Evolutionary conservation across 164 flowering plant genomes (phyloP).

Genomic region (Hamamelis virginiana): DNA sequence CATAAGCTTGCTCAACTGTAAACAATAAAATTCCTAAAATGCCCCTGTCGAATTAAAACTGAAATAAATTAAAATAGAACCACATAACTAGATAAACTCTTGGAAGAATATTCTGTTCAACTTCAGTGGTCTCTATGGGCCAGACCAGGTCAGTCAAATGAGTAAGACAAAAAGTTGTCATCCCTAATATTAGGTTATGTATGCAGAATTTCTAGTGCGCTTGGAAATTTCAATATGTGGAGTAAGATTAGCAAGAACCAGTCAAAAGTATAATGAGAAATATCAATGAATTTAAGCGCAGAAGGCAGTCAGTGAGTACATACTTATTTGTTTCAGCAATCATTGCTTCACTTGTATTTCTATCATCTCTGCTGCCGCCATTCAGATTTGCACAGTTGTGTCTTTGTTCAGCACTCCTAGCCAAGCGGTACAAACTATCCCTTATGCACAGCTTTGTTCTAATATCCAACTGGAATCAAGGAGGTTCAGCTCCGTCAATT

Average conservation of each 20-base stretch:
- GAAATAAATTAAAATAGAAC: no score
- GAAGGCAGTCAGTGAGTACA: neutral
- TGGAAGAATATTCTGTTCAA: no score
- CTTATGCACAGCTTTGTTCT: slow-evolving; percentile 80
- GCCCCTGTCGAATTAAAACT: no score
- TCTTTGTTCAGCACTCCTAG: slow-evolving; percentile 84
- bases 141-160: no score
- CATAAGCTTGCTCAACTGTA: no score
- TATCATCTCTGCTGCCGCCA: slow-evolving; percentile 28
- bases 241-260: neutral
- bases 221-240: no score
- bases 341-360: slow-evolving; percentile 31
- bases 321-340: slow-evolving; percentile 50
- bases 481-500: slow-evolving; percentile 9
- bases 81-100: no score
- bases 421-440: slow-evolving; percentile 89
- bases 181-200: no score
- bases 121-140: no score
- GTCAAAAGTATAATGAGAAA: neutral
- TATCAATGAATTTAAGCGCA: neutral
- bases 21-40: no score
- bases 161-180: no score
- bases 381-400: slow-evolving; percentile 34
- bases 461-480: slow-evolving; percentile 66
- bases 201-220: no score